A percentile compares a stretch with the other conserved stretches of the same genome.
Evolutionary conservation across 768 basidiomycete species (phyloP).

Genomic region (Lentinus brumalis): DNA sequence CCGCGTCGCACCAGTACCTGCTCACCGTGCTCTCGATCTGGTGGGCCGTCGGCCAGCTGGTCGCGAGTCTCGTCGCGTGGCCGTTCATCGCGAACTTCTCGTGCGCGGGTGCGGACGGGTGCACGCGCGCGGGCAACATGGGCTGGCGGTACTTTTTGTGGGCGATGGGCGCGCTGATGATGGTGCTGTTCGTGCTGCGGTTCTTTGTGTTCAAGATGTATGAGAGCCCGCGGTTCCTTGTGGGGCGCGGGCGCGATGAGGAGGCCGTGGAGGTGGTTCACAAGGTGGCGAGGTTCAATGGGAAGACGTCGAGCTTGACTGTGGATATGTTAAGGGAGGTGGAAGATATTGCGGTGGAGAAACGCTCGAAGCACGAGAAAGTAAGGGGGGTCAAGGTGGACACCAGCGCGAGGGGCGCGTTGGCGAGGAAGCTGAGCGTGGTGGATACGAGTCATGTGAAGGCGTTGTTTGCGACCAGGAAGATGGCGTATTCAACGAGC

Average conservation of each 20-base stretch:
- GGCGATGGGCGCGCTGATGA: constrained; percentile 69
- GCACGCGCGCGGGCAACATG: constrained; percentile 54
- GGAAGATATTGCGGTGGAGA: constrained; percentile 15
- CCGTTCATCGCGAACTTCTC: constrained; percentile 71
- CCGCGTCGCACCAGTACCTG: constrained; percentile 73
- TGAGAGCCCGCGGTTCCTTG: constrained; percentile 73
- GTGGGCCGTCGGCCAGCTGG: constrained; percentile 79
- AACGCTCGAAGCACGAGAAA: not conserved
- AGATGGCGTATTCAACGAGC: constrained; percentile 53
- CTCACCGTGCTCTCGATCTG: constrained; percentile 75
- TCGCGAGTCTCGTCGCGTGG: constrained; percentile 67
- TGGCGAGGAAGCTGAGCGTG: constrained; percentile 38
- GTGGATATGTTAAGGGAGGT: constrained; percentile 48
- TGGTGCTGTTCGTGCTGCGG: constrained; percentile 60
- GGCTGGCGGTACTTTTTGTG: constrained; percentile 80
- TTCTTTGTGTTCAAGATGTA: constrained; percentile 68
- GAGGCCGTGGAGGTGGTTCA: constrained; percentile 67
- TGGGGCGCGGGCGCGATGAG: constrained; percentile 66
- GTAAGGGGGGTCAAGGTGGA: constrained; percentile 24
- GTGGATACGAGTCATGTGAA: constrained; percentile 46
- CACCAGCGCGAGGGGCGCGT: constrained; percentile 40
- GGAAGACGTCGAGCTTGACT: constrained; percentile 47
- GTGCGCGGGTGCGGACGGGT: constrained; percentile 44
- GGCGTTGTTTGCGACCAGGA: constrained; percentile 52
- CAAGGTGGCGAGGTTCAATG: constrained; percentile 62